Evolutionary conservation across 2,329 filamentous ascomycete genomes (phyloP).

Genomic region (Westerdykella sp.): DNA sequence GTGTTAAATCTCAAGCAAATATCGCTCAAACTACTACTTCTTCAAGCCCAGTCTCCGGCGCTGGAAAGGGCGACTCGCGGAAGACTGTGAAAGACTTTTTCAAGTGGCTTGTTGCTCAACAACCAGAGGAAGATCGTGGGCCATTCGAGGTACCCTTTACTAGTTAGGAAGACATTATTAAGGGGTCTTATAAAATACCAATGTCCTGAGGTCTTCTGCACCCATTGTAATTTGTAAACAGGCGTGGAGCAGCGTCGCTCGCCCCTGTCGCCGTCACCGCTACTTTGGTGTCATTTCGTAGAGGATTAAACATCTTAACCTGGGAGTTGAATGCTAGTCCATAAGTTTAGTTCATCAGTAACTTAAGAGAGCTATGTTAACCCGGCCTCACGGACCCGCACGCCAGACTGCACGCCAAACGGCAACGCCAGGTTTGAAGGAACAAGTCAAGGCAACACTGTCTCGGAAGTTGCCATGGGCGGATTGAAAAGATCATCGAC

Average conservation of each 20-base stretch:
- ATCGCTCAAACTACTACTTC: background rate
- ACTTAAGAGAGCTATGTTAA: no score
- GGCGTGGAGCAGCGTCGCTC: slow-evolving; percentile 10
- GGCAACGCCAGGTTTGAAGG: no score
- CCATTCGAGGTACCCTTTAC: no score
- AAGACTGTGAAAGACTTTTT: background rate
- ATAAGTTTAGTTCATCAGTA: no score
- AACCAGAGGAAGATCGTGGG: background rate
- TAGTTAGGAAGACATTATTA: no score
- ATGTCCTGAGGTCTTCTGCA: slow-evolving; percentile 4
- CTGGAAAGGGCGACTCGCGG: background rate
- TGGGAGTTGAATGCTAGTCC: no score
- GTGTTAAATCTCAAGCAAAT: background rate
- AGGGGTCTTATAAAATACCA: slow-evolving; percentile 7
- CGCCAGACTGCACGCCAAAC: no score
- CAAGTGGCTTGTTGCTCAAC: background rate
- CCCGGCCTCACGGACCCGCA: no score
- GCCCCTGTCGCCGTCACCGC: slow-evolving; percentile 23
- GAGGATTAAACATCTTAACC: no score
- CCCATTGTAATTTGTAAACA: slow-evolving; percentile 29
- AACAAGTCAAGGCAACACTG: no score
- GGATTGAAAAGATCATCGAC: no score
- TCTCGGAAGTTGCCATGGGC: no score
- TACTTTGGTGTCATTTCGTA: slow-evolving; percentile 20
- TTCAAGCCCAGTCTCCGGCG: background rate